A percentile compares a stretch with the other conserved stretches of the same genome.
phyloP scores from a whole-genome alignment of 1,284 basidiomycete genomes.

The Moesziomyces antarcticus region DNA sequence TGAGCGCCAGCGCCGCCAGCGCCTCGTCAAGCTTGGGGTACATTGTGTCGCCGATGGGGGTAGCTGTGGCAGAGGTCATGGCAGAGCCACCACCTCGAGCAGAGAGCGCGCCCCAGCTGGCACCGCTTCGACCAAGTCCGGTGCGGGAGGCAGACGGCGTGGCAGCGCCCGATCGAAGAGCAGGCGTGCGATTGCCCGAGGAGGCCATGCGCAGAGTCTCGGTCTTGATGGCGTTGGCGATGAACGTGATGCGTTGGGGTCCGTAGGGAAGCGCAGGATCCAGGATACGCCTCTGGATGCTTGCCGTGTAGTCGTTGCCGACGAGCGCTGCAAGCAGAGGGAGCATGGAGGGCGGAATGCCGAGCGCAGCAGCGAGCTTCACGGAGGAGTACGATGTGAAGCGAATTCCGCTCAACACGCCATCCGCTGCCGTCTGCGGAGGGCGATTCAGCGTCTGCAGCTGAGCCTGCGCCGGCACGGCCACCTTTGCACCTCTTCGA shows the following conservation, averaged over 20 bases:
- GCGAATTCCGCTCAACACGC: constrained; percentile 19
- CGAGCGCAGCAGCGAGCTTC: constrained; percentile 47
- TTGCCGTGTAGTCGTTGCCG: constrained; percentile 59
- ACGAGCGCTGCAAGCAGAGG: constrained; percentile 55
- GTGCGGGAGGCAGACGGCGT: constrained; percentile 27
- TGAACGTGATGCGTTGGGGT: constrained; percentile 37
- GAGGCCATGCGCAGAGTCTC: constrained; percentile 43
- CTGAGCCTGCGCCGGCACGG: not conserved
- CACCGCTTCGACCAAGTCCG: constrained; percentile 22
- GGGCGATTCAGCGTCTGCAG: constrained; percentile 10
- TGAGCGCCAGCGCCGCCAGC: constrained; percentile 22
- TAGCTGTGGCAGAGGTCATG: constrained; percentile 46
- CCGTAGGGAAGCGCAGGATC: constrained; percentile 40
- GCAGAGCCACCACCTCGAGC: constrained; percentile 16
- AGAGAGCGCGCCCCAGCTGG: constrained; percentile 20
- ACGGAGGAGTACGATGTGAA: constrained; percentile 51
- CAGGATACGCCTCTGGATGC: constrained; percentile 47
- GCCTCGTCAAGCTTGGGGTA: constrained; percentile 40
- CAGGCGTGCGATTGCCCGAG: constrained; percentile 10
- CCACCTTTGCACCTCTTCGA: constrained; percentile 8
- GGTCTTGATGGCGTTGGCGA: constrained; percentile 41
- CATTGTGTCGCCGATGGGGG: constrained; percentile 35
- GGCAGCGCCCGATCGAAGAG: constrained; percentile 23
- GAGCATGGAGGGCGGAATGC: constrained; percentile 47
- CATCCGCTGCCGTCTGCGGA: constrained; percentile 12